A percentile compares a stretch with the other conserved stretches of the same genome.
Evolutionary conservation across 805 yeast genomes (phyloP).

Genomic region (Metschnikowia colocasiae): DNA sequence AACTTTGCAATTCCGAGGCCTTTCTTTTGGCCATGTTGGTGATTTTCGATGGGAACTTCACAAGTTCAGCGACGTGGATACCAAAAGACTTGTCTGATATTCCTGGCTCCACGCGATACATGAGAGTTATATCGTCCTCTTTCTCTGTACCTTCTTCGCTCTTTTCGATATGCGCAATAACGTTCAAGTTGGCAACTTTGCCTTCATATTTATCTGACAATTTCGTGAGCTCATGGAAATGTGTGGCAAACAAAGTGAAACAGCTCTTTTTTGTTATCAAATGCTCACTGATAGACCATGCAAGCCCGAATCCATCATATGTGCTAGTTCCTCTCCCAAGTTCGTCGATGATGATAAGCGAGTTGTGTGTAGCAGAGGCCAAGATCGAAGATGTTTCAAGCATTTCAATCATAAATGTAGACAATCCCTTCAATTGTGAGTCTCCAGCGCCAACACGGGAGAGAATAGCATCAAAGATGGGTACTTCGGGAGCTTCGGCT

Average conservation of each 20-base stretch:
- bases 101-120: conserved; percentile 96
- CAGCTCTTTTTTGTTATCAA: conserved; percentile 68
- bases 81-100: conserved; percentile 95
- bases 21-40: conserved; percentile 94
- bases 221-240: conserved; percentile 92
- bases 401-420: conserved; percentile 97
- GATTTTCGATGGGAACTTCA: conserved; percentile 86
- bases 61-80: conserved; percentile 95
- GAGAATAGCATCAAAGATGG: conserved; percentile 84
- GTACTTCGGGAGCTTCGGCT: conserved; percentile 55
- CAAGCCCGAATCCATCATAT: conserved; percentile 96
- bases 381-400: conserved; percentile 86
- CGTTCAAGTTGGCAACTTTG: conserved; percentile 80
- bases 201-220: conserved; percentile 54
- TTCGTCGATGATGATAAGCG: conserved; percentile 88
- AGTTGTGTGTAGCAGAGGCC: conserved; percentile 70
- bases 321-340: conserved; percentile 88
- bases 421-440: conserved; percentile 93
- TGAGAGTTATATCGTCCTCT: conserved; percentile 69
- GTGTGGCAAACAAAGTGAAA: conserved; percentile 91
- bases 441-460: conserved; percentile 99
- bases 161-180: conserved; percentile 82
- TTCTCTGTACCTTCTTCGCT: conserved; percentile 32
- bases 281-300: conserved; percentile 93
- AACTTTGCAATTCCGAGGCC: conserved; percentile 78